Conservation (phyloP, 2,329 filamentous ascomycete species). For the Penicillium sp. region DNA sequence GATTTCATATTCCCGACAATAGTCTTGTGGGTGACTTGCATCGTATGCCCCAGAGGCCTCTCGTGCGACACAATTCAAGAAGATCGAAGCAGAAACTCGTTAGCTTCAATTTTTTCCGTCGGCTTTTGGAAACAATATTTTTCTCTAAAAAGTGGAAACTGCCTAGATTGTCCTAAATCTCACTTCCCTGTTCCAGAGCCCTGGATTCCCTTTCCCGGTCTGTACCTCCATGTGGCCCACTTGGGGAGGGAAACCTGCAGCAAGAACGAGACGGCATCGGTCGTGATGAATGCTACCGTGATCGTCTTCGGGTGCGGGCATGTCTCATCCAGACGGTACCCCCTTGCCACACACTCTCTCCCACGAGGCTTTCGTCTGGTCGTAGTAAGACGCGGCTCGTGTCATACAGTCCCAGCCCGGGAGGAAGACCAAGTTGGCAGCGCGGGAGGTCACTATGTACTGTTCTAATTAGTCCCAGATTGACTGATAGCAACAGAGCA, state of each 20-base stretch:
- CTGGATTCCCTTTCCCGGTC: slow-evolving; percentile 13
- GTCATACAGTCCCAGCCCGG: background rate
- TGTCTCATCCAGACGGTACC: slow-evolving; percentile 13
- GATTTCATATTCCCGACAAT: background rate
- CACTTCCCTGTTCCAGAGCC: slow-evolving; percentile 9
- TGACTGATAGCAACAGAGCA: background rate
- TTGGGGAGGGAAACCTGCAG: slow-evolving; percentile 18
- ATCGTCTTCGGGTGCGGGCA: slow-evolving; percentile 8
- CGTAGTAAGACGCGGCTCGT: background rate
- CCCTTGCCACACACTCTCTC: background rate
- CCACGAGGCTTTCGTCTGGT: slow-evolving; percentile 1
- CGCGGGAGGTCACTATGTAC: background rate
- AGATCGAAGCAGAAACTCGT: background rate
- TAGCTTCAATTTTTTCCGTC: background rate
- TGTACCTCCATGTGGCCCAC: slow-evolving; percentile 23
- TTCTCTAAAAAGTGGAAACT: background rate
- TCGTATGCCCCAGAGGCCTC: background rate
- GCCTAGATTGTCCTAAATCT: background rate
- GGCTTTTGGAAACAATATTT: background rate
- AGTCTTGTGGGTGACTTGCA: background rate
- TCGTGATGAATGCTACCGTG: background rate
- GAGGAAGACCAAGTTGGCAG: background rate
- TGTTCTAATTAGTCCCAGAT: background rate
- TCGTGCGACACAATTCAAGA: background rate
- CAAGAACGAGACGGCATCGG: slow-evolving; percentile 6